Percentiles rank a stretch among this genome's conserved stretches.
phyloP scores from a whole-genome alignment of 371 early-diverging fungal species.

The Rhizomucor miehei region DNA sequence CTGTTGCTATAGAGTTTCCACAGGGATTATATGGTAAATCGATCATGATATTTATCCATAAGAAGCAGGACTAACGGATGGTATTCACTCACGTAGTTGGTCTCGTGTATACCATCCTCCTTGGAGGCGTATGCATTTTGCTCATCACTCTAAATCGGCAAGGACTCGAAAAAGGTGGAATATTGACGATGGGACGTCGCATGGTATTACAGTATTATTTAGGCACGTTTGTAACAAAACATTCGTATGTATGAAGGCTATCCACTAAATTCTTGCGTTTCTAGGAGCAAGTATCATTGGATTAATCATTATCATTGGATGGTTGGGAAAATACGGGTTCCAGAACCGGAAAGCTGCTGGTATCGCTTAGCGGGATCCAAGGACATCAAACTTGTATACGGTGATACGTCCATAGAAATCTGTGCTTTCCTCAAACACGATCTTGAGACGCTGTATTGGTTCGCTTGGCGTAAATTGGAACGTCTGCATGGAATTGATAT shows the following conservation, averaged over 20 bases:
- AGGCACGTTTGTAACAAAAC: slow-evolving; percentile 1
- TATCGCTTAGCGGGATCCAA: slow-evolving; percentile 30
- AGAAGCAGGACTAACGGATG: not conserved
- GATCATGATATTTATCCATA: not conserved
- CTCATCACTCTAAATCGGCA: slow-evolving; percentile 24
- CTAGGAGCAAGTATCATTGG: slow-evolving; percentile 39
- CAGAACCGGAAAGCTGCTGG: slow-evolving; percentile 40
- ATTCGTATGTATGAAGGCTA: not conserved
- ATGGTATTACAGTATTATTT: slow-evolving; percentile 47
- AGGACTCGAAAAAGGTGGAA: slow-evolving; percentile 26
- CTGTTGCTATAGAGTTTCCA: slow-evolving; percentile 47
- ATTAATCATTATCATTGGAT: slow-evolving; percentile 41
- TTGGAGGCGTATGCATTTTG: slow-evolving; percentile 19
- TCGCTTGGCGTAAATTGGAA: slow-evolving; percentile 17
- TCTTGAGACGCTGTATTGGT: slow-evolving; percentile 48
- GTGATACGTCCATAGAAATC: slow-evolving; percentile 91
- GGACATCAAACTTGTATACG: slow-evolving; percentile 74
- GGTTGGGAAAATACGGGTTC: slow-evolving; percentile 46
- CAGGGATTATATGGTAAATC: slow-evolving; percentile 28
- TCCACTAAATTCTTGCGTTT: not conserved
- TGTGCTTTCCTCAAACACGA: slow-evolving; percentile 74
- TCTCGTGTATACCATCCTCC: slow-evolving; percentile 29
- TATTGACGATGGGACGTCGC: slow-evolving; percentile 40
- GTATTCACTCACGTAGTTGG: slow-evolving; percentile 16
- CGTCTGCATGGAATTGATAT: slow-evolving; percentile 35